Percentiles rank a stretch among this genome's conserved stretches.
Conservation (phyloP, 805 yeast species). For the Grigorovia yakushimaensis region DNA sequence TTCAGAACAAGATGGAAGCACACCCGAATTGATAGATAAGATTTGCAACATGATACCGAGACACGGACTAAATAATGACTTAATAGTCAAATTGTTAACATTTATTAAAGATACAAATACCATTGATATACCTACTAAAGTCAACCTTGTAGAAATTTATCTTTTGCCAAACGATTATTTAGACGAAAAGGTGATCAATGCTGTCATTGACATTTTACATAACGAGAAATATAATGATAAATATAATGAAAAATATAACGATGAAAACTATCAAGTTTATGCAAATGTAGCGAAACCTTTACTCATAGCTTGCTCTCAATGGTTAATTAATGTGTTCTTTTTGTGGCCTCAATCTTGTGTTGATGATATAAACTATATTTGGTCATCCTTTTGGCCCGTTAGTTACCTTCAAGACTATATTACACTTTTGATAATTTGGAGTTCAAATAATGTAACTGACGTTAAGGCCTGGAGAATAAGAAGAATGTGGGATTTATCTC, state of each 20-base stretch:
- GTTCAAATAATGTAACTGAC: constrained; percentile 20
- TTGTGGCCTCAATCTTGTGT: constrained; percentile 16
- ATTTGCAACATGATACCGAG: not conserved
- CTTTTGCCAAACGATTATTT: constrained; percentile 25
- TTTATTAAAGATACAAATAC: constrained; percentile 6
- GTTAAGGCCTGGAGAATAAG: constrained; percentile 25
- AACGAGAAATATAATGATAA: constrained; percentile 8
- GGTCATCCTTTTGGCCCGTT: constrained; percentile 30
- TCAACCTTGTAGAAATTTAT: constrained; percentile 19
- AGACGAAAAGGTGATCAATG: constrained; percentile 16
- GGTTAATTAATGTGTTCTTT: constrained; percentile 29
- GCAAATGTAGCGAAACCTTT: constrained; percentile 10
- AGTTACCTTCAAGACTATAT: constrained; percentile 29
- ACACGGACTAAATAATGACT: constrained; percentile 1
- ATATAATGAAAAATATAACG: constrained; percentile 23
- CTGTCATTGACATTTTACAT: not conserved
- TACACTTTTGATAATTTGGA: constrained; percentile 28
- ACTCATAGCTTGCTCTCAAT: constrained; percentile 24
- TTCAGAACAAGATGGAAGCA: not conserved
- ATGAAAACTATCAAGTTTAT: not conserved
- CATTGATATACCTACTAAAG: constrained; percentile 10
- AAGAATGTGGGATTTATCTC: constrained; percentile 15
- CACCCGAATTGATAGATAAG: not conserved
- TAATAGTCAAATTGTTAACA: constrained; percentile 2
- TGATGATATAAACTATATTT: constrained; percentile 18